These are phyloP conservation scores for Cladophialophora immunda DNA, from an alignment of 2,329 filamentous ascomycete species.

Conservation along the genomic window DNA sequence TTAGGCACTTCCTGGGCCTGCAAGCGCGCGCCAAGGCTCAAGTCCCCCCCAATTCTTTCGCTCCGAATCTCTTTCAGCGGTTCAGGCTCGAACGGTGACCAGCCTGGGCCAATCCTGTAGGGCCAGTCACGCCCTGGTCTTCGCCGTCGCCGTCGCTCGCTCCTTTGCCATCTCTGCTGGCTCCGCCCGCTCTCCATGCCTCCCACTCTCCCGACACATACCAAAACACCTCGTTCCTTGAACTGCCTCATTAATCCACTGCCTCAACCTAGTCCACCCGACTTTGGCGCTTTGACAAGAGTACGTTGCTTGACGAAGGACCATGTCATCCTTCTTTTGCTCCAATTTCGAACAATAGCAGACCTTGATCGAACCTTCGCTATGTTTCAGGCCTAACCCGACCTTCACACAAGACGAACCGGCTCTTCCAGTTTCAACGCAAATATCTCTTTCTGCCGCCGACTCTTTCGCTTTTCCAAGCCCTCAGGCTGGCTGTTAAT, in stretches of 20 bases:
- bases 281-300: neutral
- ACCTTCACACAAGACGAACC: neutral
- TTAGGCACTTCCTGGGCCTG: neutral
- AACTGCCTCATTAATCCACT: neutral
- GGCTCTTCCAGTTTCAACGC: neutral
- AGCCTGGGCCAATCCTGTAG: neutral
- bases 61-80: neutral
- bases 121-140: neutral
- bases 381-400: neutral
- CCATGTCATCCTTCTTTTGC: neutral
- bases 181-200: neutral
- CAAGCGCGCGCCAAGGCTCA: neutral
- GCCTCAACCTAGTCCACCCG: neutral
- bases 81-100: neutral
- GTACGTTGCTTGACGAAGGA: neutral
- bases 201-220: slow-evolving; percentile 5
- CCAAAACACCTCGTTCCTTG: slow-evolving; percentile 8
- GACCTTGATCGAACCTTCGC: neutral
- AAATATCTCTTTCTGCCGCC: neutral
- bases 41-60: neutral
- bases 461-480: neutral
- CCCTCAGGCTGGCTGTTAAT: neutral
- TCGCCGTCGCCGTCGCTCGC: neutral
- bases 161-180: slow-evolving; percentile 2
- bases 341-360: neutral